Percentiles rank a stretch among this genome's conserved stretches.
Conservation (phyloP, 352 stramenopile species). For the Phytopythium sindhum region DNA sequence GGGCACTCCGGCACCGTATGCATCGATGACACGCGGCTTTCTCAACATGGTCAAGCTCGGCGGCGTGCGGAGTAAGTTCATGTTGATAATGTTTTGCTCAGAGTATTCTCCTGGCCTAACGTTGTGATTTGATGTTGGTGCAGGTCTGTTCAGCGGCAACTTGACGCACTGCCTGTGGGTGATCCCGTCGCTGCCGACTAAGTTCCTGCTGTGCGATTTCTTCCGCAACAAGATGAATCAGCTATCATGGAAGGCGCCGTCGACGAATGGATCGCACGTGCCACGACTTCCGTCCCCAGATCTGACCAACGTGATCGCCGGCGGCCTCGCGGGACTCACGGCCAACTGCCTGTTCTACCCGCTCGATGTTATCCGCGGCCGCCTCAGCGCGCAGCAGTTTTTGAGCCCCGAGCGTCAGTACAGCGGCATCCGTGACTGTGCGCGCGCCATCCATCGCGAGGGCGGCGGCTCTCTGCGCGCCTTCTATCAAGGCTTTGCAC, state of each 20-base stretch:
- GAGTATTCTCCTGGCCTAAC: neutral
- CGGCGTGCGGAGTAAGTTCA: conserved; percentile 36
- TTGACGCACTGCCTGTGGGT: conserved; percentile 79
- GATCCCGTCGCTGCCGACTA: conserved; percentile 75
- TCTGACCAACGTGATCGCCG: conserved; percentile 56
- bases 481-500: conserved; percentile 77
- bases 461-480: conserved; percentile 38
- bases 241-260: conserved; percentile 12
- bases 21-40: conserved; percentile 43
- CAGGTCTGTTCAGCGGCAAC: conserved; percentile 76
- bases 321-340: conserved; percentile 62
- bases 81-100: neutral
- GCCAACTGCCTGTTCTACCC: conserved; percentile 74
- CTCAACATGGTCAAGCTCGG: conserved; percentile 69
- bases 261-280: neutral
- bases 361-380: conserved; percentile 72
- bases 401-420: conserved; percentile 36
- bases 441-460: conserved; percentile 39
- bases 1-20: conserved; percentile 29
- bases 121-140: neutral
- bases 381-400: conserved; percentile 73
- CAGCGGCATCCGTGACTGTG: conserved; percentile 48
- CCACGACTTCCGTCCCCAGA: conserved; percentile 17
- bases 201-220: conserved; percentile 72
- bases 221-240: conserved; percentile 51